Percentiles rank a stretch among this genome's conserved stretches.
phyloP scores from a whole-genome alignment of 768 basidiomycete genomes.

The Mycena pura region DNA sequence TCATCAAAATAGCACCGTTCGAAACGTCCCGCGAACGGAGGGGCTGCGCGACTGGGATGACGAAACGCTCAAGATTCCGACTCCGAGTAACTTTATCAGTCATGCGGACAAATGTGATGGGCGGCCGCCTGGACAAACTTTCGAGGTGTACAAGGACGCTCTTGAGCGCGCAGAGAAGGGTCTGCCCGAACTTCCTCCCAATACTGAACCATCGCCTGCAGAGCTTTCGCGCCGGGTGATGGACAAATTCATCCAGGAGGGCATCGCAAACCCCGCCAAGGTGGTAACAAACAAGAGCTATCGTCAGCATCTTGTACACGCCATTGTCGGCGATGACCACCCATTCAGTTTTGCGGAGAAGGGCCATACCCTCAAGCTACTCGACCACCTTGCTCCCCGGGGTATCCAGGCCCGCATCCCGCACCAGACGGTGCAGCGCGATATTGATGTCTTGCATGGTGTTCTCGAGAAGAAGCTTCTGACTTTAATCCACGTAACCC shows the following conservation, averaged over 20 bases:
- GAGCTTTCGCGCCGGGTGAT: slow-evolving; percentile 2
- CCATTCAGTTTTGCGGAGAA: slow-evolving; percentile 13
- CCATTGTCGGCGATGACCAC: slow-evolving; percentile 14
- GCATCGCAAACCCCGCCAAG: slow-evolving; percentile 12
- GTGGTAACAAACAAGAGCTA: slow-evolving; percentile 5
- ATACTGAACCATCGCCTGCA: neutral
- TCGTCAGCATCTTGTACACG: slow-evolving; percentile 6
- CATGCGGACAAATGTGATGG: slow-evolving; percentile 1
- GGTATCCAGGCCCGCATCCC: slow-evolving; percentile 7
- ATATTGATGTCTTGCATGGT: slow-evolving; percentile 3
- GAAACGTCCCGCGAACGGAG: neutral
- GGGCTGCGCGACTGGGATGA: neutral
- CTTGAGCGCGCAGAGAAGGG: neutral
- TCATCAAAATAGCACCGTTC: neutral
- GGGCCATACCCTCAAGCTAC: slow-evolving; percentile 2
- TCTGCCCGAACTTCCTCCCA: neutral
- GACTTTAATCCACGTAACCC: neutral
- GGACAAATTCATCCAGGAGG: slow-evolving; percentile 4
- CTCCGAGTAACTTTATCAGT: slow-evolving; percentile 8
- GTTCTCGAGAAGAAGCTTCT: neutral
- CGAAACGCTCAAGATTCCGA: slow-evolving; percentile 3
- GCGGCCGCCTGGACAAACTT: slow-evolving; percentile 4
- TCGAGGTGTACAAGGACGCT: slow-evolving; percentile 1
- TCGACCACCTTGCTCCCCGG: slow-evolving; percentile 6
- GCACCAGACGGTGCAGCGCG: slow-evolving; percentile 12